Evolutionary conservation across 116 monocot species (phyloP), one percentile per base, ranked within the genome.

Genomic region (Dioscorea cayenensis): DNA sequence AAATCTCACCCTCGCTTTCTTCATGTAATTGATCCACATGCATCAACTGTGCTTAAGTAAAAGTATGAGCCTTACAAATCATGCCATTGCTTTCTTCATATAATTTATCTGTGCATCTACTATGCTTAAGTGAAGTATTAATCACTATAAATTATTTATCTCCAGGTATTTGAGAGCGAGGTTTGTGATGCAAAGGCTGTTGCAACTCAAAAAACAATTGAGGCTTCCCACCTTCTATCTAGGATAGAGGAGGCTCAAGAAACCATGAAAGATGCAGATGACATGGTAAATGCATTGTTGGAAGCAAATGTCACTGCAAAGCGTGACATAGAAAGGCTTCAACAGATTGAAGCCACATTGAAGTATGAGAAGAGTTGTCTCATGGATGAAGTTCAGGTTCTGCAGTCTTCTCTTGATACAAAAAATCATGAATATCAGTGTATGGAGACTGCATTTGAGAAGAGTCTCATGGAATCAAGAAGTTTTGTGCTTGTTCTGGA

Each of bases 181-280:
- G 29, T 83, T 20, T 70, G 51, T 29, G 86, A 90, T 43, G 81
- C 81, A 67, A 81, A 78, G 65, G 48, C 71, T 55, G 22, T 88
- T 76, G 82, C 90, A 58, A 66, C 81, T 65, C 84, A 88, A 48
- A 96, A 90, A 68, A 77, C 83, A 72, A 63, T 79, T 72, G 96
- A 92, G 79, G 75, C 79, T 63, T 83, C 85, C 17, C 61, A 55
- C 72, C 79, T 96, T 80, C 73, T 92, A 22, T 52, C 49, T 27
- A 87, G 86, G 70, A 72, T 95, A 69, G 78, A 92, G 72, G 86
- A 90, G 64, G 82, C 82, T 27, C 87, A 89, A 71, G 84, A 74
- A 74, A 83, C 86, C 55, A 82, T 91, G 72, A 67, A 28, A 71
- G 95, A 95, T 49, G 95, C 95, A 23, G 86, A 95, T 70, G 36